Percentiles rank a stretch among this genome's conserved stretches.
Conservation (phyloP, 192 early-diverging fungal species). For the Backusella psychrophila region DNA sequence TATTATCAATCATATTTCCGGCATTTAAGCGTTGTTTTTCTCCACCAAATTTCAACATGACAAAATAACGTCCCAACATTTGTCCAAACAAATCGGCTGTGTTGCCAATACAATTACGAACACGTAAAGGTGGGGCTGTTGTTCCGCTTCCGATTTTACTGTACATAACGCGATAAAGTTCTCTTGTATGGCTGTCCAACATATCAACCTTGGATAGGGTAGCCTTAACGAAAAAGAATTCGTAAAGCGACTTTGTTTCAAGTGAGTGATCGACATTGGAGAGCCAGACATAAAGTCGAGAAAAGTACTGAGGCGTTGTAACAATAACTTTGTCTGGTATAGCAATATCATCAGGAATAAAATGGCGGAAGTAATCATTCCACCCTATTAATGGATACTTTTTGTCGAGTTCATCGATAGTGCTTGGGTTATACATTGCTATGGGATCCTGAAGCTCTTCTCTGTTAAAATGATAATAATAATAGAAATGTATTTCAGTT, state of each 20-base stretch:
- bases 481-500: background rate
- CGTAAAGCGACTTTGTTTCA: background rate
- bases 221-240: constrained; percentile 40
- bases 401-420: constrained; percentile 31
- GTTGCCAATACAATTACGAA: constrained; percentile 36
- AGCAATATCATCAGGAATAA: constrained; percentile 14
- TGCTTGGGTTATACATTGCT: constrained; percentile 49
- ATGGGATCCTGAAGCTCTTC: constrained; percentile 49
- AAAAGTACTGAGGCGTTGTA: constrained; percentile 43
- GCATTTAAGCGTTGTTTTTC: constrained; percentile 40
- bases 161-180: background rate
- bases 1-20: constrained; percentile 36
- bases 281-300: constrained; percentile 40
- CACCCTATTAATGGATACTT: constrained; percentile 42
- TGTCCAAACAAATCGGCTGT: constrained; percentile 18
- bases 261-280: constrained; percentile 10
- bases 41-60: constrained; percentile 43
- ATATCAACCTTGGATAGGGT: background rate
- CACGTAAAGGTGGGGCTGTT: constrained; percentile 25
- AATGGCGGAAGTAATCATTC: constrained; percentile 30
- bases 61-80: constrained; percentile 41
- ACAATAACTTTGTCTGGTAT: constrained; percentile 47
- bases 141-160: constrained; percentile 16
- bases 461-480: constrained; percentile 19
- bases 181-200: background rate